Base-by-base conservation (phyloP, 2,329 filamentous ascomycete genomes). In the Penicillium polonicum region DNA sequence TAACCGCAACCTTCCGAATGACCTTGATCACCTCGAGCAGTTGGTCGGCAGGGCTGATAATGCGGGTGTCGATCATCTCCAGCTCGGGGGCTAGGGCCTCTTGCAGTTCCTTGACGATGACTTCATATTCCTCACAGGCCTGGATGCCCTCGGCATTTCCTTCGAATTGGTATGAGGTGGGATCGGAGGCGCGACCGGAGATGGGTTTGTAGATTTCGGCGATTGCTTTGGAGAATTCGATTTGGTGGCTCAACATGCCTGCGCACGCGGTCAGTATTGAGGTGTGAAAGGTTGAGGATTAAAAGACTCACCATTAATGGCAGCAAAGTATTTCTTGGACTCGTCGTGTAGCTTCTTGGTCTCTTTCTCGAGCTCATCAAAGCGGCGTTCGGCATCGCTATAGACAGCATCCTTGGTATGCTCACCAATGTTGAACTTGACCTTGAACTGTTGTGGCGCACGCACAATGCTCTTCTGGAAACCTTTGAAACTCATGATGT, bases 191-290 rank as follows among this genome's bases (percentile, higher is more conserved):
- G 72, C 94, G 89, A 55, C 94, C 94, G 55, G 93, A 97, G 69
- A 99, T 99, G 66, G 94, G 94, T 75, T 96, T 96, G 83, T 99
- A 99, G 70, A 99, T 89, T 76, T 99, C 94, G 63, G 89, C 88
- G 81, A 96, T 93, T 65, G 92, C 91, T 78, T 96, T 87, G 68
- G 93, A 96, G 80, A 99, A 99, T 74, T 96, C 93, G 77, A 99
- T 97, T 80, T 99, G 94, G 78, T 97, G 92, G 72, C 82, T 85
- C 70, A 99, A 85, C 94, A 99, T 99, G 82, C 89, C 84, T 86
- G 62, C 21, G 42, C 23, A 39, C 51, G 41, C 39, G 48, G 57
- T 46, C 33, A 53, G 23, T 29, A 38, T 21, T 13, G 23, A 2
- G 48, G 46, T 60, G 60, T 27, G 55, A 25, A 44, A 29, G 17